Evolutionary conservation across 208 protist species (phyloP).

Genomic region (Leishmania lainsoni): DNA sequence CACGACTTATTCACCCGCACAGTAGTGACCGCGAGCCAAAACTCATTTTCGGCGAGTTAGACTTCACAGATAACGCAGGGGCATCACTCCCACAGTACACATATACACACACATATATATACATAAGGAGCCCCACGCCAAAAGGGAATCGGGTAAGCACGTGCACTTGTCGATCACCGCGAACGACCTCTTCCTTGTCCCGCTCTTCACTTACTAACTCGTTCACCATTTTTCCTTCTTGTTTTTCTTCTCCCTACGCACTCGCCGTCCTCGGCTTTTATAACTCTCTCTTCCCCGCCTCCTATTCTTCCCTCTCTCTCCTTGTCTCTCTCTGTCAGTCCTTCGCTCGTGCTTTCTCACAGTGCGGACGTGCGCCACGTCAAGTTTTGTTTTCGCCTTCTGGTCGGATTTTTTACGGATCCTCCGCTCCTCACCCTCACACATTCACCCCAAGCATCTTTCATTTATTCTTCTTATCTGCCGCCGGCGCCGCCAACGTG

Average conservation of each 20-base stretch:
- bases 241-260: background rate
- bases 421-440: background rate
- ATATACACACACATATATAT: background rate
- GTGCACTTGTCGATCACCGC: background rate
- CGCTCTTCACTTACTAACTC: background rate
- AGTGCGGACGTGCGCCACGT: background rate
- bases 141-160: background rate
- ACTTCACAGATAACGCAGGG: constrained; percentile 4
- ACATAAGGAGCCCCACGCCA: background rate
- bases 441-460: background rate
- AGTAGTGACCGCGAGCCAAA: background rate
- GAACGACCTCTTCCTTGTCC: background rate
- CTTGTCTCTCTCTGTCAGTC: background rate
- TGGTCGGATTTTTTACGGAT: background rate
- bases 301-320: background rate
- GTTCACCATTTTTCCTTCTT: background rate
- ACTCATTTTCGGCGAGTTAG: background rate
- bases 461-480: background rate
- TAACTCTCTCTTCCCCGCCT: background rate
- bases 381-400: background rate
- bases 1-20: background rate
- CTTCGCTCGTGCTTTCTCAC: background rate
- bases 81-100: background rate
- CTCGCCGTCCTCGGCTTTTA: background rate
- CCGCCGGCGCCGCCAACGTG: background rate